A percentile compares a stretch with the other conserved stretches of the same genome.
These are phyloP conservation scores for Magnolia sinica DNA, from an alignment of 164 flowering plant species.

Conservation along the genomic window DNA sequence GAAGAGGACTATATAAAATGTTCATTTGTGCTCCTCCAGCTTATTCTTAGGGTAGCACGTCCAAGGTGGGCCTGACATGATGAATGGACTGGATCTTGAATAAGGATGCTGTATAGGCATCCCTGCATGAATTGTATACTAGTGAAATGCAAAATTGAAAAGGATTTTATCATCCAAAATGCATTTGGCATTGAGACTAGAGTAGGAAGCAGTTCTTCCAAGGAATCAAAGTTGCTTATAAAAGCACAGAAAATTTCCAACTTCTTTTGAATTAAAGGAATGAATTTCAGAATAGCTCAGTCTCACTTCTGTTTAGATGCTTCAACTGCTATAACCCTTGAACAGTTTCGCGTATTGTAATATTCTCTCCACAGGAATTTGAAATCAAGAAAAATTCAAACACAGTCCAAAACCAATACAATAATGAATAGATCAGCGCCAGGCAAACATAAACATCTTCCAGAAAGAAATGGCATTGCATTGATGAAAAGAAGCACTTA, in stretches of 20 bases:
- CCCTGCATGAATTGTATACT: neutral
- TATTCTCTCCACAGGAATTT: no score
- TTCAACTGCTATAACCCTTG: no score
- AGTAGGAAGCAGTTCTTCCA: no score
- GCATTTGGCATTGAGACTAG: no score
- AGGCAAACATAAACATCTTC: no score
- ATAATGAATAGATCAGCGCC: no score
- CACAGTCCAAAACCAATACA: no score
- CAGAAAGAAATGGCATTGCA: conserved; percentile 2
- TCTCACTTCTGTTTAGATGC: no score
- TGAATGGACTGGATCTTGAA: neutral
- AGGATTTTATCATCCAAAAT: neutral
- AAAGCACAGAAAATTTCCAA: neutral
- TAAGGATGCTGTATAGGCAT: neutral
- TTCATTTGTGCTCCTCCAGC: neutral
- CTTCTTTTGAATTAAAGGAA: neutral
- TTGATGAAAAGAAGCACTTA: conserved; percentile 10
- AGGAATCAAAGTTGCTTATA: neutral
- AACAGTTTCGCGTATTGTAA: no score
- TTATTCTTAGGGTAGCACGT: neutral
- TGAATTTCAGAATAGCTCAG: no score
- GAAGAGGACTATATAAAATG: neutral
- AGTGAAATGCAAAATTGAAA: neutral
- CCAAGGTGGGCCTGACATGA: neutral
- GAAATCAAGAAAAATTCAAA: no score